Conservation (phyloP, 1,284 basidiomycete species). For the Mycosarcoma mackinlayi region DNA sequence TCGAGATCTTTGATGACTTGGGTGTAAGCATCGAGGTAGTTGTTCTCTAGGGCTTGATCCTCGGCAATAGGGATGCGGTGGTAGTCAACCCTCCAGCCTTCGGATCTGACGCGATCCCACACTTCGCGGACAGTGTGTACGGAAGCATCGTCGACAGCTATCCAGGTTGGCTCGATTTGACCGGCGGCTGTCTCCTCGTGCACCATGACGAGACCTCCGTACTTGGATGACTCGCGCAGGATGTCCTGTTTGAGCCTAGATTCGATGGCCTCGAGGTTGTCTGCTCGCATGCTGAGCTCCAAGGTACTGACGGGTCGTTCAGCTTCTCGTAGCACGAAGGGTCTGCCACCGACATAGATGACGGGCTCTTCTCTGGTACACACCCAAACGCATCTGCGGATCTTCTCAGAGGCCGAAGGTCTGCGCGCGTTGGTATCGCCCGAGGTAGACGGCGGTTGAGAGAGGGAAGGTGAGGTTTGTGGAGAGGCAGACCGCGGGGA, state of each 20-base stretch:
- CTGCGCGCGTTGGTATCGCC: neutral
- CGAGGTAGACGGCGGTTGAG: neutral
- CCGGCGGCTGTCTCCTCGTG: slow-evolving; percentile 77
- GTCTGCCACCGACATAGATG: slow-evolving; percentile 91
- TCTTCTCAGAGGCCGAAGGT: slow-evolving; percentile 22
- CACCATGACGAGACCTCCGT: slow-evolving; percentile 89
- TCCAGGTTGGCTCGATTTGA: slow-evolving; percentile 84
- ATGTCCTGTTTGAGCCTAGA: slow-evolving; percentile 86
- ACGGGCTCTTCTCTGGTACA: slow-evolving; percentile 83
- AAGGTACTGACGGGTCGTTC: slow-evolving; percentile 84
- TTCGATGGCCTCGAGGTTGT: slow-evolving; percentile 96
- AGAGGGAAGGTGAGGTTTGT: slow-evolving; percentile 13
- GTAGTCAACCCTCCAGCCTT: slow-evolving; percentile 83
- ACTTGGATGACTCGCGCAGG: slow-evolving; percentile 85
- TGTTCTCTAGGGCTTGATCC: slow-evolving; percentile 66
- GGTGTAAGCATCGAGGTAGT: slow-evolving; percentile 85
- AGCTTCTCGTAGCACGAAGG: slow-evolving; percentile 94
- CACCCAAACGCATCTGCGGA: slow-evolving; percentile 70
- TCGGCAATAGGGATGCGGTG: slow-evolving; percentile 86
- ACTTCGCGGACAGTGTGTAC: slow-evolving; percentile 90
- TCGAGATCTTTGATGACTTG: slow-evolving; percentile 83
- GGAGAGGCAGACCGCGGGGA: slow-evolving; percentile 18
- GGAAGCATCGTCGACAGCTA: slow-evolving; percentile 83
- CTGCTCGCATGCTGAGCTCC: slow-evolving; percentile 86
- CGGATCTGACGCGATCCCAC: slow-evolving; percentile 75